Conservation (phyloP, 306 rosid genomes). For the Hylodesmum podocarpum region DNA sequence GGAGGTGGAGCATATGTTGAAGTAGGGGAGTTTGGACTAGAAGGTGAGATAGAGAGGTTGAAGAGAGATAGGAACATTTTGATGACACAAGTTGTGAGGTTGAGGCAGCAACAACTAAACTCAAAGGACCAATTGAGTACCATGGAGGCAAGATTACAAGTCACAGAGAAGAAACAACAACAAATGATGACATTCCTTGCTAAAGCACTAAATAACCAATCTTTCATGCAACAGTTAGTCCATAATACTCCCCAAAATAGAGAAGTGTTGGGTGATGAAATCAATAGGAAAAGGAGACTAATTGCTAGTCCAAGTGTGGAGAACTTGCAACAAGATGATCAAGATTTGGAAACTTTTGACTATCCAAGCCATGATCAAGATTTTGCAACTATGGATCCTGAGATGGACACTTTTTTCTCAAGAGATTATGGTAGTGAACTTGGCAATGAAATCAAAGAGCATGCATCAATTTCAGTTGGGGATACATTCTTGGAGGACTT, state of each 20-base stretch:
- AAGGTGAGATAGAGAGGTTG: slow-evolving; percentile 52
- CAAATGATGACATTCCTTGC: slow-evolving; percentile 63
- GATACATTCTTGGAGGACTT: slow-evolving; percentile 56
- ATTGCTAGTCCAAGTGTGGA: slow-evolving; percentile 47
- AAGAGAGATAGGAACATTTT: slow-evolving; percentile 52
- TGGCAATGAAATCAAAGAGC: slow-evolving; percentile 37
- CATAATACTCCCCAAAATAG: slow-evolving; percentile 35
- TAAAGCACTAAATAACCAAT: slow-evolving; percentile 52
- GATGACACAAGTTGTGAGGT: slow-evolving; percentile 53
- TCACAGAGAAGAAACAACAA: slow-evolving; percentile 64
- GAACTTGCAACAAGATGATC: slow-evolving; percentile 45
- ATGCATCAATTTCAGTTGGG: slow-evolving; percentile 11
- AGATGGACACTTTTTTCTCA: slow-evolving; percentile 31
- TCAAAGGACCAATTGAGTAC: slow-evolving; percentile 41
- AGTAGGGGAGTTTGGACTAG: slow-evolving; percentile 43
- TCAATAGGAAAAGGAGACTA: slow-evolving; percentile 63
- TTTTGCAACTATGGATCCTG: not conserved
- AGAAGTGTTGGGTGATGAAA: slow-evolving; percentile 31
- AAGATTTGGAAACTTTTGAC: slow-evolving; percentile 17
- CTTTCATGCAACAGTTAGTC: slow-evolving; percentile 44
- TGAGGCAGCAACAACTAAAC: slow-evolving; percentile 64
- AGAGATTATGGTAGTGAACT: slow-evolving; percentile 40
- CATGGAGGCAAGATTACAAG: slow-evolving; percentile 59
- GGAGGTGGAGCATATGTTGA: slow-evolving; percentile 52
- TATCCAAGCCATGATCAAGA: slow-evolving; percentile 33